These are phyloP conservation scores for Podila minutissima DNA, from an alignment of 192 early-diverging fungal species.

Conservation along the genomic window DNA sequence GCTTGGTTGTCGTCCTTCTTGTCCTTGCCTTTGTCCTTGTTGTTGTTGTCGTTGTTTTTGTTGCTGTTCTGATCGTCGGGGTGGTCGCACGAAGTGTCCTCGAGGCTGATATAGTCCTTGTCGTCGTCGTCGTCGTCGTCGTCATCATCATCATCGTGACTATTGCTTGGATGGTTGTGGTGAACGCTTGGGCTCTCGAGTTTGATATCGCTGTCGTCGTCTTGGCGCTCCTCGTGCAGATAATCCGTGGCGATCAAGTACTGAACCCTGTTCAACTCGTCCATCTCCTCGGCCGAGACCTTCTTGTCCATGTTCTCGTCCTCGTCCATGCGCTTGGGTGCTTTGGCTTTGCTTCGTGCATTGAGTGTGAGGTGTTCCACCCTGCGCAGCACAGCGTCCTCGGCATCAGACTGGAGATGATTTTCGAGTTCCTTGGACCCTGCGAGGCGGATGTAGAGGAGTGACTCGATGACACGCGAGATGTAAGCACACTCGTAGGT, in stretches of 20 bases:
- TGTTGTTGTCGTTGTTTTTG: background rate
- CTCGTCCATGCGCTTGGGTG: background rate
- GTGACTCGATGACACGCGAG: slow-evolving; percentile 2
- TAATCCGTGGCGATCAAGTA: background rate
- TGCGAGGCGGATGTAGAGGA: slow-evolving; percentile 7
- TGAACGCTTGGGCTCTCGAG: background rate
- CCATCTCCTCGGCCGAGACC: background rate
- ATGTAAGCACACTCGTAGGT: slow-evolving; percentile 1
- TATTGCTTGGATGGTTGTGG: background rate
- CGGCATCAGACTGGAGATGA: background rate
- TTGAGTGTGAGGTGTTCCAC: background rate
- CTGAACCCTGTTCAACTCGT: background rate
- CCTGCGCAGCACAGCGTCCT: background rate
- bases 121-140: background rate
- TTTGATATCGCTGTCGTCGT: background rate
- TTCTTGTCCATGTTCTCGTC: background rate
- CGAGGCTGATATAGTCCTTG: background rate
- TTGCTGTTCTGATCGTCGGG: background rate
- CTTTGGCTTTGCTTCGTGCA: background rate
- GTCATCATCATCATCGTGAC: background rate
- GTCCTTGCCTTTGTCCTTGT: background rate
- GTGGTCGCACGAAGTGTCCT: background rate
- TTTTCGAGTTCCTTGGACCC: background rate
- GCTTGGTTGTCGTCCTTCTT: background rate
- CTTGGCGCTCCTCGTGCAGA: background rate